These are phyloP conservation scores for Bolboschoenoplectus hybrid DNA, from an alignment of 202 grass and related monocot genomes.

Conservation along the genomic window DNA sequence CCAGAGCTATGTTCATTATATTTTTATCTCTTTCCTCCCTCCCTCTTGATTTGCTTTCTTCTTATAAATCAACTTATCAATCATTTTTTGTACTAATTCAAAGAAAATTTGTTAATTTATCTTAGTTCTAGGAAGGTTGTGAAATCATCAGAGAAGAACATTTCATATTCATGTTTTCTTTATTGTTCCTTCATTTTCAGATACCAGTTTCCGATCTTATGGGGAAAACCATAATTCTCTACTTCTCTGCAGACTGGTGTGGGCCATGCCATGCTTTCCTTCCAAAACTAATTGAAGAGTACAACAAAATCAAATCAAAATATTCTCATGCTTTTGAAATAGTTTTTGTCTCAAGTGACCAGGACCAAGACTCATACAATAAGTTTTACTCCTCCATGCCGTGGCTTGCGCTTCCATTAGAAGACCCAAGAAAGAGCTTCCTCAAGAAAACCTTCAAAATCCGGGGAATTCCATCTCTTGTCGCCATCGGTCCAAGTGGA, in stretches of 20 bases:
- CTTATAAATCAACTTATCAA: background rate
- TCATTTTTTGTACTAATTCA: background rate
- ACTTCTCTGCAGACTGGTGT: slow-evolving; percentile 90
- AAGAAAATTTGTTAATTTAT: slow-evolving; percentile 9
- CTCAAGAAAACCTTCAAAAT: slow-evolving; percentile 63
- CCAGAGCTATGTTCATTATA: background rate
- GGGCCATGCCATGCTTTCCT: slow-evolving; percentile 77
- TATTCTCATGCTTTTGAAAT: slow-evolving; percentile 67
- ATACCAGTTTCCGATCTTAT: slow-evolving; percentile 74
- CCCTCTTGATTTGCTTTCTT: slow-evolving; percentile 9
- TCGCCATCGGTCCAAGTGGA: slow-evolving; percentile 69
- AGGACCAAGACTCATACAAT: slow-evolving; percentile 55
- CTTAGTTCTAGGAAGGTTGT: background rate
- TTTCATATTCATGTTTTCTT: slow-evolving; percentile 6
- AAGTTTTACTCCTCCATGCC: slow-evolving; percentile 83
- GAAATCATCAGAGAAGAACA: background rate
- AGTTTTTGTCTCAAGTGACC: slow-evolving; percentile 76
- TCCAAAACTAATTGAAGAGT: slow-evolving; percentile 67
- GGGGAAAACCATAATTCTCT: slow-evolving; percentile 84
- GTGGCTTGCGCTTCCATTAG: slow-evolving; percentile 77
- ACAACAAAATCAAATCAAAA: slow-evolving; percentile 93
- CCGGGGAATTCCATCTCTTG: slow-evolving; percentile 64
- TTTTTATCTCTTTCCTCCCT: background rate
- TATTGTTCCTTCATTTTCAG: slow-evolving; percentile 40
- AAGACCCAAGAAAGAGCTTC: slow-evolving; percentile 56